Conservation (phyloP, 306 rosid species). For the Dryas drummondii region DNA sequence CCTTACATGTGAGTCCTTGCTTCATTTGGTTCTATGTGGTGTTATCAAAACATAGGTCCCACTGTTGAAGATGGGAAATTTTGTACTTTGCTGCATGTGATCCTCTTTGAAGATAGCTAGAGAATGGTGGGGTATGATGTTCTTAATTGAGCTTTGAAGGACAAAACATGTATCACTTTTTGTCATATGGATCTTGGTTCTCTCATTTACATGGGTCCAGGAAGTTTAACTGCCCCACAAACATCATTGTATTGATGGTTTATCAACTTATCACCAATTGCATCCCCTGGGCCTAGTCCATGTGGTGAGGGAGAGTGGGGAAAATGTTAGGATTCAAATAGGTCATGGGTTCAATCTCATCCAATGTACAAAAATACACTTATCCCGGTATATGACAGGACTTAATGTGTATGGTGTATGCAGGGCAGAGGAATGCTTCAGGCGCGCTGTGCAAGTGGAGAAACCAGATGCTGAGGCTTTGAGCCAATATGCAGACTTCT, state of each 20-base stretch:
- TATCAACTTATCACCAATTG: not conserved
- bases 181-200: not conserved
- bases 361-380: no score
- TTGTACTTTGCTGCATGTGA: not conserved
- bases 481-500: constrained; percentile 64
- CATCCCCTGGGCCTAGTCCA: no score
- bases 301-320: no score
- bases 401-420: not conserved
- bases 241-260: not conserved
- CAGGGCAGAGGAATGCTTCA: constrained; percentile 85
- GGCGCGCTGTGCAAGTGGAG: constrained; percentile 41
- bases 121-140: not conserved
- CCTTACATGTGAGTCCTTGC: no score
- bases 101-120: not conserved
- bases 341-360: no score
- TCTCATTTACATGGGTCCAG: constrained; percentile 1
- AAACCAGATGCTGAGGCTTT: constrained; percentile 59
- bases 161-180: no score
- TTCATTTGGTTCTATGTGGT: no score
- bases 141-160: not conserved
- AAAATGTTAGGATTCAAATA: no score
- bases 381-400: no score
- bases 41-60: no score
- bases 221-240: not conserved
- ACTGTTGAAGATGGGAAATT: not conserved